phyloP scores from a whole-genome alignment of 1,284 basidiomycete species.

The Anthracocystis panici-leucophaei region DNA sequence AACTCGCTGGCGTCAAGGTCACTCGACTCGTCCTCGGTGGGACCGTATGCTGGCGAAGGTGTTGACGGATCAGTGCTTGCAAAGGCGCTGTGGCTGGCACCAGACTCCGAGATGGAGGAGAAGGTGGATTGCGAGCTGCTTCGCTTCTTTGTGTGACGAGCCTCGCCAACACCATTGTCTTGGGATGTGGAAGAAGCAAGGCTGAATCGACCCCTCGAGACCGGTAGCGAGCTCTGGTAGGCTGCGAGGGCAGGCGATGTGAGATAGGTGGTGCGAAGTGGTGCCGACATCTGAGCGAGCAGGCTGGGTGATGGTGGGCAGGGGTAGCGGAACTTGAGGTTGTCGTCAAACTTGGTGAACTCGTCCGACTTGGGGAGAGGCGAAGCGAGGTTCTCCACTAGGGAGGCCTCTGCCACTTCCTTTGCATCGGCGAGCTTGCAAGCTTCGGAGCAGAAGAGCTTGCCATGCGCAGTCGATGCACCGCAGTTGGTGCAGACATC shows the following conservation, averaged over 20 bases:
- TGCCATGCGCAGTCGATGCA: constrained; percentile 38
- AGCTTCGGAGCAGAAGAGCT: constrained; percentile 60
- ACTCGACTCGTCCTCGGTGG: constrained; percentile 54
- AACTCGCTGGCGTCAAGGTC: constrained; percentile 58
- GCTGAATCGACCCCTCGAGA: constrained; percentile 34
- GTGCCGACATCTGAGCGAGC: constrained; percentile 55
- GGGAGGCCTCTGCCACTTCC: constrained; percentile 31
- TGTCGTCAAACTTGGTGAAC: constrained; percentile 20
- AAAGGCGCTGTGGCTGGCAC: constrained; percentile 47
- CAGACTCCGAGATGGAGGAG: constrained; percentile 61
- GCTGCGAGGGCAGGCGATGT: constrained; percentile 60
- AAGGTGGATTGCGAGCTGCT: constrained; percentile 63
- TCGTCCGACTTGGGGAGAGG: constrained; percentile 30
- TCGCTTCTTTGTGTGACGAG: constrained; percentile 40
- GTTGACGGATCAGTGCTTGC: constrained; percentile 55
- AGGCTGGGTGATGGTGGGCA: constrained; percentile 61
- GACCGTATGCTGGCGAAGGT: constrained; percentile 49
- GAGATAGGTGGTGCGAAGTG: constrained; percentile 43
- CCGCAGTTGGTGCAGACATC: constrained; percentile 62
- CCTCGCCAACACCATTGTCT: constrained; percentile 13
- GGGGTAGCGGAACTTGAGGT: constrained; percentile 56
- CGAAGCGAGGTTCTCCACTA: constrained; percentile 30
- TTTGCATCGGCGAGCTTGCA: constrained; percentile 56
- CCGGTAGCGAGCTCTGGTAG: constrained; percentile 55
- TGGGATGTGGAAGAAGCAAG: constrained; percentile 26